Evolutionary conservation across 2,329 filamentous ascomycete genomes (phyloP).

Genomic region (Fonsecaea nubica): DNA sequence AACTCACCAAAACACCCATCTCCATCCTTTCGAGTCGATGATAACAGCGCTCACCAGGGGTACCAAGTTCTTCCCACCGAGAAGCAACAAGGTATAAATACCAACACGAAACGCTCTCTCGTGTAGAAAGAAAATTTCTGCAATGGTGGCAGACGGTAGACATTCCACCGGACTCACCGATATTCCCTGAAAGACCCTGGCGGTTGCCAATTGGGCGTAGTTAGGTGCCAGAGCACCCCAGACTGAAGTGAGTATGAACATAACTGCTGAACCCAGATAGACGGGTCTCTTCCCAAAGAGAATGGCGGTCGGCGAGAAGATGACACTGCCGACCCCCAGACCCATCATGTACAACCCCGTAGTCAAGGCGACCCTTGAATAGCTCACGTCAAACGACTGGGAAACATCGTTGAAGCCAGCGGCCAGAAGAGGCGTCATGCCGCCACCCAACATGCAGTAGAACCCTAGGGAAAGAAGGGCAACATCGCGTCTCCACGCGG

Average conservation of each 20-base stretch:
- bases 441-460: constrained; percentile 91
- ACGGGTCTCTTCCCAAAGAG: constrained; percentile 89
- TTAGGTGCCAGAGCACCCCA: constrained; percentile 88
- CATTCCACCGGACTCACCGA: constrained; percentile 91
- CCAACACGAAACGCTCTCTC: constrained; percentile 92
- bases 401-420: constrained; percentile 88
- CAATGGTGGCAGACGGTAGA: constrained; percentile 89
- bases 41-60: constrained; percentile 86
- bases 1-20: constrained; percentile 78
- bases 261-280: constrained; percentile 75
- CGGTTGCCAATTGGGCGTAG: constrained; percentile 78
- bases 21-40: constrained; percentile 79
- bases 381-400: constrained; percentile 67
- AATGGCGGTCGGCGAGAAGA: constrained; percentile 90
- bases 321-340: constrained; percentile 79
- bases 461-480: constrained; percentile 84
- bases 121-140: constrained; percentile 95
- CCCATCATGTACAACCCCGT: constrained; percentile 96
- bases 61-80: constrained; percentile 90
- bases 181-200: constrained; percentile 84
- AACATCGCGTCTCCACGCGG: constrained; percentile 76
- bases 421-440: constrained; percentile 87
- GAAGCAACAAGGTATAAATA: constrained; percentile 85
- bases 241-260: constrained; percentile 78
- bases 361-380: constrained; percentile 79